Conservation (phyloP, 305 asterid genomes). For the Solanum hybrid region DNA sequence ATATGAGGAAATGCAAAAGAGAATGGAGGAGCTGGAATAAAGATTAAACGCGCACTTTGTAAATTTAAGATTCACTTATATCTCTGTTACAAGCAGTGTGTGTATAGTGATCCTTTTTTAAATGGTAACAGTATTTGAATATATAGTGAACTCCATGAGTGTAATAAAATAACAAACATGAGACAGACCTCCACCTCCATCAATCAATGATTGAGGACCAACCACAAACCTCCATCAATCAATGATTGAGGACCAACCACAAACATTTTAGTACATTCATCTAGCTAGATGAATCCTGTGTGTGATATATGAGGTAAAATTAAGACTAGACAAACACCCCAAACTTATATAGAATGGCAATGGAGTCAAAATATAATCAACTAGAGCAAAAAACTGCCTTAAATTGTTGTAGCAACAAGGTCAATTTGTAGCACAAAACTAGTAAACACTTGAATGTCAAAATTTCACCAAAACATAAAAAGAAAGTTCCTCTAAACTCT, state of each 20-base stretch:
- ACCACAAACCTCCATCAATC: too few species aligned
- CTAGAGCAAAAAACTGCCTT: background rate
- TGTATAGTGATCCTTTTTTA: background rate
- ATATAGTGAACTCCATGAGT: background rate
- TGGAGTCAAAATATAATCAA: background rate
- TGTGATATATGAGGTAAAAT: background rate
- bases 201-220: background rate
- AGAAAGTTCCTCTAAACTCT: background rate
- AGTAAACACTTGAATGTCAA: constrained; percentile 10
- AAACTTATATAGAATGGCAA: background rate
- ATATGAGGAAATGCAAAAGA: background rate
- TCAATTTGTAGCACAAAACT: background rate
- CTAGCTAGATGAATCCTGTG: background rate
- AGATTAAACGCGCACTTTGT: background rate
- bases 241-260: background rate
- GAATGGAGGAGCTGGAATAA: background rate
- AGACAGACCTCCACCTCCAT: background rate
- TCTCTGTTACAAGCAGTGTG: background rate
- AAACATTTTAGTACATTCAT: background rate
- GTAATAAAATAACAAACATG: background rate
- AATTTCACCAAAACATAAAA: constrained; percentile 5
- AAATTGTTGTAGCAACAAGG: background rate
- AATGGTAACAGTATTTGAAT: background rate
- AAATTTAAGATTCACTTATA: background rate
- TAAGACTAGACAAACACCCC: background rate